Conservation (phyloP, 352 stramenopile species). For the Pythium scleroteichum region DNA sequence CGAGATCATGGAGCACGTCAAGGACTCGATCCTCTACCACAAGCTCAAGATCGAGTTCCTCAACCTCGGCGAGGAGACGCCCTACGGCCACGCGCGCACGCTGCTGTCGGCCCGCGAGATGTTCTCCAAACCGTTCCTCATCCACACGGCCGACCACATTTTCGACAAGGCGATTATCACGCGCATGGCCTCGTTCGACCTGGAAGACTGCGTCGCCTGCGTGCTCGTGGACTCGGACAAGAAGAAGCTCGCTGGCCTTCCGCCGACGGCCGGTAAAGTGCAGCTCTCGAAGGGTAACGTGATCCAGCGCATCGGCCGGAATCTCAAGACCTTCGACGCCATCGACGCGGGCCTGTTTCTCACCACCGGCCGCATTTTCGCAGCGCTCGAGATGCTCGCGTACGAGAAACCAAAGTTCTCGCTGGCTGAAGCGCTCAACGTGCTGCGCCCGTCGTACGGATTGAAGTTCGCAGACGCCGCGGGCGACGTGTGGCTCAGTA, state of each 20-base stretch:
- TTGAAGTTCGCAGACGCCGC: conserved; percentile 70
- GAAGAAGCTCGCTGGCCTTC: conserved; percentile 57
- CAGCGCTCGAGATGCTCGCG: conserved; percentile 81
- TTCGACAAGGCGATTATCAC: conserved; percentile 78
- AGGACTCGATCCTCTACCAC: conserved; percentile 67
- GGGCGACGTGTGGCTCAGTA: conserved; percentile 73
- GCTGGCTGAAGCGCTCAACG: conserved; percentile 80
- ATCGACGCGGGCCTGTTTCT: conserved; percentile 81
- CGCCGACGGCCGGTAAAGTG: conserved; percentile 70
- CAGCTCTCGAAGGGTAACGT: conserved; percentile 48
- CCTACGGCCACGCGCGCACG: conserved; percentile 72
- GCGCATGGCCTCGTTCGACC: conserved; percentile 69
- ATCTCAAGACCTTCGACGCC: conserved; percentile 70
- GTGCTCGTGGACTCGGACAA: conserved; percentile 74
- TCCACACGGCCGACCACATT: conserved; percentile 85
- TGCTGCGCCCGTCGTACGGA: conserved; percentile 73
- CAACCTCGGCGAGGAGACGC: conserved; percentile 78
- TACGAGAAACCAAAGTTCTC: conserved; percentile 86
- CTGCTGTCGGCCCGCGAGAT: conserved; percentile 75
- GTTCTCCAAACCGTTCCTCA: conserved; percentile 82
- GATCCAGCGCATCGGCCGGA: conserved; percentile 65
- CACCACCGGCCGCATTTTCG: conserved; percentile 67
- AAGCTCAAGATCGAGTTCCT: conserved; percentile 86
- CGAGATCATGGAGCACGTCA: conserved; percentile 81
- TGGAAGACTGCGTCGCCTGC: conserved; percentile 71